Evolutionary conservation across 1,284 basidiomycete genomes (phyloP).

Genomic region (Fomitopsis pinicola): DNA sequence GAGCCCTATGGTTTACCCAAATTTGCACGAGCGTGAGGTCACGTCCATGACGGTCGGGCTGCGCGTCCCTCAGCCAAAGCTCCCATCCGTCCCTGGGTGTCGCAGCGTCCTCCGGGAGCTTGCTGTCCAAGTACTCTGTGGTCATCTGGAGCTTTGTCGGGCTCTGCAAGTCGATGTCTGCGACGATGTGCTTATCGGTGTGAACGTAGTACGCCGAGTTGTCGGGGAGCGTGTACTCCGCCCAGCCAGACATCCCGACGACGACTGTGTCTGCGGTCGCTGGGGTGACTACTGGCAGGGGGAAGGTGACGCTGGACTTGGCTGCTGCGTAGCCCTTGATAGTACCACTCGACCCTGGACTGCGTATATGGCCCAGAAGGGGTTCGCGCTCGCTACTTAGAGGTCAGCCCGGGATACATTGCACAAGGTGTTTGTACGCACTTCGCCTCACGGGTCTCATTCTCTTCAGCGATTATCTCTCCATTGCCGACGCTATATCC

Average conservation of each 20-base stretch:
- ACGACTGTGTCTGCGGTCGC: constrained; percentile 12
- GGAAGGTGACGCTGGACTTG: constrained; percentile 3
- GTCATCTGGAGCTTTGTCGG: constrained; percentile 46
- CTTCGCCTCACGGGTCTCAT: constrained; percentile 19
- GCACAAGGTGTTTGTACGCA: constrained; percentile 9
- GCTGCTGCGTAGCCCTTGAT: neutral
- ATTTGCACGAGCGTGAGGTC: constrained; percentile 38
- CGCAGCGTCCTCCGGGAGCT: constrained; percentile 20
- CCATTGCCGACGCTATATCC: constrained; percentile 26
- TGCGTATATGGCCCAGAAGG: constrained; percentile 21
- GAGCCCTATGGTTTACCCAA: constrained; percentile 63
- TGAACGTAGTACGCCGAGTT: constrained; percentile 64
- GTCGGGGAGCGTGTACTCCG: constrained; percentile 66
- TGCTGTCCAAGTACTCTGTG: constrained; percentile 42
- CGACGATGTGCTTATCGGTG: constrained; percentile 49
- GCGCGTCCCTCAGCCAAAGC: constrained; percentile 46
- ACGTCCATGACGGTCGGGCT: constrained; percentile 19
- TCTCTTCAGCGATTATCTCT: constrained; percentile 13
- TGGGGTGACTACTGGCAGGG: neutral
- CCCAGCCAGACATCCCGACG: constrained; percentile 48
- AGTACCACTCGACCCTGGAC: constrained; percentile 12
- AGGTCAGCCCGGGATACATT: neutral
- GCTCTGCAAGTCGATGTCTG: constrained; percentile 60
- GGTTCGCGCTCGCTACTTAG: constrained; percentile 34
- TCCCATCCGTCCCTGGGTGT: constrained; percentile 43